Evolutionary conservation across 495 filamentous ascomycete genomes (phyloP).

Genomic region (Venustampulla echinocandica): DNA sequence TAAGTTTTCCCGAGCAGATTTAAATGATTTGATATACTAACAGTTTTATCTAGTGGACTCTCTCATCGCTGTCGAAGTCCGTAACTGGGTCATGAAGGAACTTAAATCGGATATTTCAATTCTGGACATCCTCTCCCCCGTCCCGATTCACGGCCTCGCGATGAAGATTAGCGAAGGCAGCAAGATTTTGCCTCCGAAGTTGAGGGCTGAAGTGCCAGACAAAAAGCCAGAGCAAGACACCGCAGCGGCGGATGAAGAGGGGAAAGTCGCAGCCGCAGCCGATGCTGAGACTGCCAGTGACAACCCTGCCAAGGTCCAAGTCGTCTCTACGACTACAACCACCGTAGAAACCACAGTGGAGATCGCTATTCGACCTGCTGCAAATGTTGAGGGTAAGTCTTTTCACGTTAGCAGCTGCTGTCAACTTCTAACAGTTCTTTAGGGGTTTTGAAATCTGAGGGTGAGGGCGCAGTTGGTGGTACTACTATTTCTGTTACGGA

Average conservation of each 20-base stretch:
- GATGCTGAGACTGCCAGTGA: not conserved
- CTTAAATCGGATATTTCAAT: conserved; percentile 34
- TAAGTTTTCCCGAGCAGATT: not conserved
- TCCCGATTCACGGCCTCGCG: not conserved
- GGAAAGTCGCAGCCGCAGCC: not conserved
- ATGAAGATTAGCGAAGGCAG: not conserved
- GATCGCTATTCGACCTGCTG: not conserved
- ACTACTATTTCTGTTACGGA: not conserved
- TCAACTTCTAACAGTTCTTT: not conserved
- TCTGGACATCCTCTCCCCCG: conserved; percentile 36
- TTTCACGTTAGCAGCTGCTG: not conserved
- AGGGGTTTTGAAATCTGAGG: not conserved
- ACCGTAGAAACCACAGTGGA: not conserved
- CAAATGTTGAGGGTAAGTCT: not conserved
- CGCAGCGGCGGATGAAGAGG: not conserved
- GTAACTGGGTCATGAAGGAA: conserved; percentile 41
- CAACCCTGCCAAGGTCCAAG: not conserved
- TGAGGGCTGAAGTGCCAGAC: not conserved
- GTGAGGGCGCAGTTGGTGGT: not conserved
- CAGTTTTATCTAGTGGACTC: conserved; percentile 37
- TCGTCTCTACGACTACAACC: not conserved
- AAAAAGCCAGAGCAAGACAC: not conserved
- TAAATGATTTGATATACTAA: not conserved
- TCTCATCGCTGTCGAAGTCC: conserved; percentile 46
- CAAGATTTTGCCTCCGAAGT: not conserved